phyloP scores from a whole-genome alignment of 495 filamentous ascomycete genomes.

The Neurospora tetrasperma region DNA sequence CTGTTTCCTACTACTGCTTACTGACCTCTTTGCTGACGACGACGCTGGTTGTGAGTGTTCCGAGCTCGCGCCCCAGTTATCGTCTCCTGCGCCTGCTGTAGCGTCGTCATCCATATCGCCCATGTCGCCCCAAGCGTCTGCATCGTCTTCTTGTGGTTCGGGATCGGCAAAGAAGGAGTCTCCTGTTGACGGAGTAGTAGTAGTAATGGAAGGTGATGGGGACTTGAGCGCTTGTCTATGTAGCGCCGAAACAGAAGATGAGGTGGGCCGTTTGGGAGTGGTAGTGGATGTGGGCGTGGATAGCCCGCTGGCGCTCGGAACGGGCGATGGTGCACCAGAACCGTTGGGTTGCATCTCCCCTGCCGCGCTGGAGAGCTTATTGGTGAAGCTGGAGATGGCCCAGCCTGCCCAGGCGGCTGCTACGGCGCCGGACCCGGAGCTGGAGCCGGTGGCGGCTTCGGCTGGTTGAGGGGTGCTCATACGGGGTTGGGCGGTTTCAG shows the following conservation, averaged over 20 bases:
- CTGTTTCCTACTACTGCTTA: constrained; percentile 11
- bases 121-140: constrained; percentile 67
- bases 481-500: constrained; percentile 46
- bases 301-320: constrained; percentile 12
- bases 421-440: background rate
- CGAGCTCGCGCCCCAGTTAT: constrained; percentile 35
- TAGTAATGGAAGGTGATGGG: constrained; percentile 22
- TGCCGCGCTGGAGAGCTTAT: constrained; percentile 72
- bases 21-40: constrained; percentile 15
- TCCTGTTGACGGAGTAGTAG: constrained; percentile 33
- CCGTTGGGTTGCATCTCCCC: constrained; percentile 64
- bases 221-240: constrained; percentile 45
- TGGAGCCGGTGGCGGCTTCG: constrained; percentile 33
- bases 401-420: constrained; percentile 69
- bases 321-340: constrained; percentile 8
- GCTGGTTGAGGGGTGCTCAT: constrained; percentile 62
- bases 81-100: constrained; percentile 26
- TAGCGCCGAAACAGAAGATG: constrained; percentile 42
- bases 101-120: constrained; percentile 48
- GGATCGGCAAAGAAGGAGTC: constrained; percentile 34
- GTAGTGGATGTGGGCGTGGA: constrained; percentile 17
- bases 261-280: background rate
- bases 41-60: constrained; percentile 27
- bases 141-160: constrained; percentile 37
- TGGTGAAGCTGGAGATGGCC: constrained; percentile 98